Evolutionary conservation across 257 asterid species (phyloP).

Genomic region (Fraxinus americana): DNA sequence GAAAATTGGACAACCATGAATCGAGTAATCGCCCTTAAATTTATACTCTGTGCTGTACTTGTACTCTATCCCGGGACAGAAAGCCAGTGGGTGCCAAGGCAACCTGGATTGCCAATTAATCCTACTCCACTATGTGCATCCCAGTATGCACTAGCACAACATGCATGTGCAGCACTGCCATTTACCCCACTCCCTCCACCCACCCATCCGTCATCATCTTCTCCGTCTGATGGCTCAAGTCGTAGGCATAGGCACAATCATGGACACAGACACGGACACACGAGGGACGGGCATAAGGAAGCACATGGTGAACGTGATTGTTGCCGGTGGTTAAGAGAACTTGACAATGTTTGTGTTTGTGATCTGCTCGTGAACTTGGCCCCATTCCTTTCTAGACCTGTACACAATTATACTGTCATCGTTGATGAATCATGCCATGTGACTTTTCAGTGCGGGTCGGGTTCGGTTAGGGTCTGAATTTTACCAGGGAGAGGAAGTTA

Average conservation of each 20-base stretch:
- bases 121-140: constrained; percentile 56
- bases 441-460: constrained; percentile 53
- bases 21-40: constrained; percentile 32
- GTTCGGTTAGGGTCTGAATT: constrained; percentile 20
- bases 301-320: constrained; percentile 44
- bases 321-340: constrained; percentile 61
- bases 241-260: not conserved
- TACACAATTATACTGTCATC: constrained; percentile 52
- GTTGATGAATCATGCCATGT: constrained; percentile 51
- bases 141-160: constrained; percentile 62
- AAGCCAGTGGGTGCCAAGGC: constrained; percentile 43
- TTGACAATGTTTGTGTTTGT: constrained; percentile 64
- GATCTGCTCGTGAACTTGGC: constrained; percentile 59
- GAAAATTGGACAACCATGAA: constrained; percentile 47
- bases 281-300: constrained; percentile 22
- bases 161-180: constrained; percentile 63
- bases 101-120: constrained; percentile 17
- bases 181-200: constrained; percentile 43
- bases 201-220: constrained; percentile 31
- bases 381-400: constrained; percentile 64
- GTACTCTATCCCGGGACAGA: constrained; percentile 39
- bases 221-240: constrained; percentile 7
- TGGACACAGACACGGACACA: constrained; percentile 13
- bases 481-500: not conserved
- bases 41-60: constrained; percentile 33